Conservation (phyloP, 352 stramenopile genomes). For the Phytopythium boreale region DNA sequence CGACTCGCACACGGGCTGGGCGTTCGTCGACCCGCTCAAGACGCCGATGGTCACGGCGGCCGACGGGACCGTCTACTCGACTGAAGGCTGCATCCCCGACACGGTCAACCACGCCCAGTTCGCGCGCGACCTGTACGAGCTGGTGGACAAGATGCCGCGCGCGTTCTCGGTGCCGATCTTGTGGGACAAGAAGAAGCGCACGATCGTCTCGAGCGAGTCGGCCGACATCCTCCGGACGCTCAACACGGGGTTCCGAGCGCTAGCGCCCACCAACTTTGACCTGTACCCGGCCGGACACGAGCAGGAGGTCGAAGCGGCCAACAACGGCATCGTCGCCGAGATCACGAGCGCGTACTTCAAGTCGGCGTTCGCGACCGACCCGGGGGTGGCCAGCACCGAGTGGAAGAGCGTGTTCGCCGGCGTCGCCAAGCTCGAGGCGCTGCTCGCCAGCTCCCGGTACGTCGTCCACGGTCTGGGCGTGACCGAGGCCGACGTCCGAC, state of each 20-base stretch:
- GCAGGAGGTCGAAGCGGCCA: constrained; percentile 53
- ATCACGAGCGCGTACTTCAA: constrained; percentile 62
- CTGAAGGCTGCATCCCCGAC: constrained; percentile 17
- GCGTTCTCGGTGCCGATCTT: constrained; percentile 61
- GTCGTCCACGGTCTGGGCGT: constrained; percentile 18
- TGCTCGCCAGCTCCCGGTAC: constrained; percentile 17
- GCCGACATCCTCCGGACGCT: constrained; percentile 72
- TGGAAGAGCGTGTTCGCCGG: constrained; percentile 17
- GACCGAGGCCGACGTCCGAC: constrained; percentile 32
- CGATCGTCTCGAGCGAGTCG: constrained; percentile 82
- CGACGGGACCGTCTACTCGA: constrained; percentile 14
- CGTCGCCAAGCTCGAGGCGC: constrained; percentile 16
- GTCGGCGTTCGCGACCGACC: constrained; percentile 59
- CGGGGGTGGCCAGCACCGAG: constrained; percentile 49
- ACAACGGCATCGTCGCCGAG: constrained; percentile 59
- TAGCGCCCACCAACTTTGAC: constrained; percentile 25
- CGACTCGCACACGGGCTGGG: constrained; percentile 36
- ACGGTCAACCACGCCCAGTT: constrained; percentile 22
- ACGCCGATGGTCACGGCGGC: neutral
- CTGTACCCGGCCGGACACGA: constrained; percentile 47
- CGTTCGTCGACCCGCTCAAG: constrained; percentile 21
- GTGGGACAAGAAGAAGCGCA: constrained; percentile 55
- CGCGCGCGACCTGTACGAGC: constrained; percentile 44
- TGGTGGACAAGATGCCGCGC: constrained; percentile 9
- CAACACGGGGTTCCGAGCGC: constrained; percentile 35